Base-by-base conservation (phyloP, 2,329 filamentous ascomycete species). In the Hymenoscyphus scutula region DNA sequence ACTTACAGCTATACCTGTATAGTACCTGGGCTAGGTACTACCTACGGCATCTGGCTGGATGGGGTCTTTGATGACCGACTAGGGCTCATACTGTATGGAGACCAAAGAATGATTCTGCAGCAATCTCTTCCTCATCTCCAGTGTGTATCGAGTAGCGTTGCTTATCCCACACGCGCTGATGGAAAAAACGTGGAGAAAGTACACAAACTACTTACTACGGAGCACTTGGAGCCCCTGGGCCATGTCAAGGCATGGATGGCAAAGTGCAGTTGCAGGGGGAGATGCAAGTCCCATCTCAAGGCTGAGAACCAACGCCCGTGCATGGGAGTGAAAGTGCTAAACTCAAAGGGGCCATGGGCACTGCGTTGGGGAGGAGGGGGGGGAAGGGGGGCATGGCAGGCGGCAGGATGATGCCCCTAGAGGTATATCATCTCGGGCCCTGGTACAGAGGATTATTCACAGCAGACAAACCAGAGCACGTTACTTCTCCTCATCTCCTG, bases 281-380 rank as follows among this genome's bases (percentile, higher is more conserved):
- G 10, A 25, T 51, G 19, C 45, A 23, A 51, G 45, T 51, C 19
- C 45, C 45, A 51, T 51, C 53, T 62, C 65, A 70, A 69, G 70
- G 70, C 70, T 70, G 68, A 69, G 58, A 53, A 53, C 64, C 64
- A 63, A 60, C 63, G 38, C 29, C 30, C 38, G 64, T 57, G 56
- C 54, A 58, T 41, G 30, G 30, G 56, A 62, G 61, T 53, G 29
- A 29, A 53, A 32, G 54, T 38, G 27, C 23, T 58, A n/a, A 38
- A 23, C 17, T 8, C 17, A 38, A 41, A 38, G 34, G 37, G 41
- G 15, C 19, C 30, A 37, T 25, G 41, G 29, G 25, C 30, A 48
- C 27, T 61, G 58, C 60, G 64, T 53, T 38, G 57, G 60, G n/a
- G 48, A 6, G 6, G 41, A n/a, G n/a, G 10, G 13, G 57, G 60